Base-by-base conservation (phyloP, 495 filamentous ascomycete species). In the Talaromyces thailandensis region DNA sequence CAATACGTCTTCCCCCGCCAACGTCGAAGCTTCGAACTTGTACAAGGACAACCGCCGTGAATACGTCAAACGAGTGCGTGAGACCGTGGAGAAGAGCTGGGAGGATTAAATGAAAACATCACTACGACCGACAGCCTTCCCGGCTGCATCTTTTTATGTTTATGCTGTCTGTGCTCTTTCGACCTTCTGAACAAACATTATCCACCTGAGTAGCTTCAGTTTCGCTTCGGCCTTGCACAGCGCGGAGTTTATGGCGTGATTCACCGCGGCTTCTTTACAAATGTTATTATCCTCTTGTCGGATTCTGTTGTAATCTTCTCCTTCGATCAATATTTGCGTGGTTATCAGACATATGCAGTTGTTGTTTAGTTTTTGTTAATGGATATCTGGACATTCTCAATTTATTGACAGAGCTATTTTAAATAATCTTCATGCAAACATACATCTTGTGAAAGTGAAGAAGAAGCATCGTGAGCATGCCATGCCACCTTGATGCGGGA, bases 1-100 rank as follows among this genome's bases (percentile, higher is more conserved):
- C 6, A 98, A 98, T 74, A 98, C 95, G 37, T 92, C 91, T 28
- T 96, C 92, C 2, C 94, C 94, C 2, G 94, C 94, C 56, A 98
- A 98, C 68, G 95, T 98, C 63, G 94, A 98, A 76, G 95, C 95
- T 18, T 96, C 92, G 21, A 98, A 97, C 73, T 85, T 98, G 1
- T 98, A 96, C 83, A 98, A 98, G 70, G 94, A 98, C 69, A 98
- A 98, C 71, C 85, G 93, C 64, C 88, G 92, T 68, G 94, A 98
- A 73, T 98, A 98, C 68, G 87, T 87, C 12, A 98, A 98, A 79
- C 84, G 93, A 23, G 94, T 98, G 21, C 81, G 91, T 50, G 94
- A 98, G 76, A 96, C 93, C 0, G 95, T 98, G 18, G 95, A 98
- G 82, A 97, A 96, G 82, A 97, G 93, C 76, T 98, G 94, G 94